Base-by-base conservation (phyloP, 2,329 filamentous ascomycete species). In the Zarea fungicola region DNA sequence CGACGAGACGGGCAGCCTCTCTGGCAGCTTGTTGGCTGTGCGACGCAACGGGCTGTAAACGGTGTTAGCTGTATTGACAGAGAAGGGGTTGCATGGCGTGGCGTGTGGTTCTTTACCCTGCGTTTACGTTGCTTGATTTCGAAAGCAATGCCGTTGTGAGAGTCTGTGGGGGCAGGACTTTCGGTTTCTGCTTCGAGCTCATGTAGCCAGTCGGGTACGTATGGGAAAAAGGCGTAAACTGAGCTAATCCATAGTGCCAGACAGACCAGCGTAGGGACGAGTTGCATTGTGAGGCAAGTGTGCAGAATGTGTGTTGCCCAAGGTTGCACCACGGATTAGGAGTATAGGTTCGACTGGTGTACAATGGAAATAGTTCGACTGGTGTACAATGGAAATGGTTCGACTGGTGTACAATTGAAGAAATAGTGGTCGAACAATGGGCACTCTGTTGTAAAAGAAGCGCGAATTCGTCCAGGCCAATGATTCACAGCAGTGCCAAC, bases 211-310 rank as follows among this genome's bases (percentile, higher is more conserved):
- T 50, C 49, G 8, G 74, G 72, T 19, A 58, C 60, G 58, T 69
- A 77, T 5, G 72, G 72, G 42, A 64, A 74, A 59, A 80, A 76
- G 45, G 77, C 77, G 45, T 70, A 61, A 48, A 67, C 66, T 42
- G 67, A 62, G 32, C 70, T 64, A 48, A 69, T 65, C 65, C 71
- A 77, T 59, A 79, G 59, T 56, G 73, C 68, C 59, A 80, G 60
- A 58, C 72, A 72, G 51, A 73, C 57, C 36, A 78, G 55, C 51
- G 69, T 44, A 36, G 61, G 53, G 47, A 59, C 55, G 42, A 66
- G 58, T 54, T 66, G 67, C 75, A 78, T 78, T 16, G 14, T 25
- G 37, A 28, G 14, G 29, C 23, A 41, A n/a, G 35, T 23, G 9
- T 25, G 14, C 6, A 14, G 16, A 34, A 26, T 21, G 11, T 26